Evolutionary conservation across 2,329 filamentous ascomycete genomes (phyloP), one percentile per base, ranked within the genome.

Genomic region (Xenoacremonium recifei): DNA sequence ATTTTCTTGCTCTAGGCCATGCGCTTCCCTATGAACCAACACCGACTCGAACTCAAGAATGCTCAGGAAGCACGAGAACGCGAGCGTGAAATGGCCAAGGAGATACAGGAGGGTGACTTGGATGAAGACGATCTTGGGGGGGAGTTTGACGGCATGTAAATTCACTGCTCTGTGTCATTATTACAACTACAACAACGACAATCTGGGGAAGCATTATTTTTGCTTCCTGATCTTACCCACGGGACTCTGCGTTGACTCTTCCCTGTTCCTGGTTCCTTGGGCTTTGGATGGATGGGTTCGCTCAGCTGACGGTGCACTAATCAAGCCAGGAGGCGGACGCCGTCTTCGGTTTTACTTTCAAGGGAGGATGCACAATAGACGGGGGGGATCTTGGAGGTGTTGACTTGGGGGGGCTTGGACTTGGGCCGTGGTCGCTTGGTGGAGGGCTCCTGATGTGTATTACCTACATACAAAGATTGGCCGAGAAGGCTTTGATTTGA

Each of bases 21-120:
- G 93, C 84, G 93, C 41, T 99, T 97, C 71, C 93, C 93, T 3
- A 97, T 97, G 92, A 96, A 99, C 73, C 93, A 97, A 69, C 93
- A 99, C 70, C 83, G 93, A 15, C 77, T 97, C 42, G 93, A 99
- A 70, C 79, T 99, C 42, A 97, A 96, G 80, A 97, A 95, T 59
- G 93, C 93, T 0, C 92, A 97, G 68, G 95, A 99, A 70, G 93
- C 93, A n/a, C 81, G 93, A 37, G 93, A 99, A 67, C 80, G 93
- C 16, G 93, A 99, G 75, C 81, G 93, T 15, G 93, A 99, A 70
- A 82, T 99, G 76, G 93, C 91, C 50, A 97, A 97, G 77, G 93
- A 99, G 75, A 97, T 99, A 62, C 89, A 96, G 69, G 93, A 97
- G 54, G 93, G 92, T 16, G 93, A 99, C 62, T 79, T 96, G 67